phyloP scores from a whole-genome alignment of 2,329 filamentous ascomycete genomes.

The Raffaelea deltoideospora region DNA sequence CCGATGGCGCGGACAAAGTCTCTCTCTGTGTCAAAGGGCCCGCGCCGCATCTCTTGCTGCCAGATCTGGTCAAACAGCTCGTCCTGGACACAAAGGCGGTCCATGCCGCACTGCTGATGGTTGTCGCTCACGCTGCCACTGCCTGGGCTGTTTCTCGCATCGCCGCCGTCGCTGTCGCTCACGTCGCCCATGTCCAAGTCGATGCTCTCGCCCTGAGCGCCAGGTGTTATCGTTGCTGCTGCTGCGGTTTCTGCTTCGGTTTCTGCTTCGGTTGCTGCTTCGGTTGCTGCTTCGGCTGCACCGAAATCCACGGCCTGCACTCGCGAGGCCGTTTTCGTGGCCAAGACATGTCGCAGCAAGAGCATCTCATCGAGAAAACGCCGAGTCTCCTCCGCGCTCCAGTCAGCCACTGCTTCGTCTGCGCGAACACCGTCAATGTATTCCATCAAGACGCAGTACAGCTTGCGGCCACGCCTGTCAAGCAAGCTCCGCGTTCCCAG shows the following conservation, averaged over 20 bases:
- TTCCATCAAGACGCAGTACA: constrained; percentile 1
- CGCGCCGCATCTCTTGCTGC: constrained; percentile 1
- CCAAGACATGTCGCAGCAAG: not conserved
- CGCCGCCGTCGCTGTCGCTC: too few species aligned
- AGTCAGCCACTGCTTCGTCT: constrained; percentile 1
- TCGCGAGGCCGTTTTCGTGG: not conserved
- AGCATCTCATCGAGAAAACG: not conserved
- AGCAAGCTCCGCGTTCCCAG: not conserved
- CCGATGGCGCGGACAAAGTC: not conserved
- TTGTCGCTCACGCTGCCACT: too few species aligned
- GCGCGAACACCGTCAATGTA: constrained; percentile 3
- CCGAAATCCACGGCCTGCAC: not conserved
- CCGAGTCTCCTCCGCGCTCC: constrained; percentile 1
- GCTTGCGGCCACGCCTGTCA: not conserved
- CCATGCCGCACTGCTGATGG: not conserved
- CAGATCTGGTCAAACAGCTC: constrained; percentile 3
- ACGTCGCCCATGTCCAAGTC: too few species aligned
- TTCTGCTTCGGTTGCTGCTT: too few species aligned
- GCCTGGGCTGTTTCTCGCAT: too few species aligned
- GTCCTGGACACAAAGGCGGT: not conserved
- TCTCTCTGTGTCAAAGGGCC: not conserved
- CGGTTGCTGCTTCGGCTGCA: too few species aligned
- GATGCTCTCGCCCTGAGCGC: too few species aligned
- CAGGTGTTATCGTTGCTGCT: too few species aligned
- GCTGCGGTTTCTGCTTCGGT: too few species aligned